Conservation (phyloP, 2,329 filamentous ascomycete genomes). For the Endoconidiophora laricicola region DNA sequence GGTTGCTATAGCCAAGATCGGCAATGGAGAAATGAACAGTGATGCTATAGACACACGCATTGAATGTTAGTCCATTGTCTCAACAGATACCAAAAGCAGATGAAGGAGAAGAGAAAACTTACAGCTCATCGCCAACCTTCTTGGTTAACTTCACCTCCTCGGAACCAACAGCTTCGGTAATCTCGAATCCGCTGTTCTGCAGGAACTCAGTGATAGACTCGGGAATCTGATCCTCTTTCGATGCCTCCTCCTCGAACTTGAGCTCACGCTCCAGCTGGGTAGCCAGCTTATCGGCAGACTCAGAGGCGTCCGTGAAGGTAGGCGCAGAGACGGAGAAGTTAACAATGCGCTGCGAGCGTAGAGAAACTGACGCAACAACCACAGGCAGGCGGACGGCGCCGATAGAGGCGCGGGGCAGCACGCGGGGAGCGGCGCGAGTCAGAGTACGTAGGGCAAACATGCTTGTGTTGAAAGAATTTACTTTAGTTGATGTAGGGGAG, state of each 20-base stretch:
- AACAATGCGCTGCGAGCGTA: slow-evolving; percentile 24
- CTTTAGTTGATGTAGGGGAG: too few species aligned
- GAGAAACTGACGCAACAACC: slow-evolving; percentile 16
- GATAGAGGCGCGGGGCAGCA: slow-evolving; percentile 21
- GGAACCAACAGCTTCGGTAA: slow-evolving; percentile 65
- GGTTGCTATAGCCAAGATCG: slow-evolving; percentile 54
- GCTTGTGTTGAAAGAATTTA: slow-evolving; percentile 18
- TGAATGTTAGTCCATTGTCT: slow-evolving; percentile 6
- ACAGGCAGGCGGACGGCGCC: slow-evolving; percentile 6
- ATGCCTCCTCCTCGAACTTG: slow-evolving; percentile 67
- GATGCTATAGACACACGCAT: slow-evolving; percentile 28
- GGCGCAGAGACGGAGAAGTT: slow-evolving; percentile 24
- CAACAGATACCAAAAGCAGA: slow-evolving; percentile 4
- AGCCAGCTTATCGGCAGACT: slow-evolving; percentile 34
- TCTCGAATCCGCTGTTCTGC: slow-evolving; percentile 68
- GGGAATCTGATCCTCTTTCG: slow-evolving; percentile 53
- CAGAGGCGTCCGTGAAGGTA: slow-evolving; percentile 54
- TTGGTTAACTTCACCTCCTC: slow-evolving; percentile 78
- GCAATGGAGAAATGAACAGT: slow-evolving; percentile 71
- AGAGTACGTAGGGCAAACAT: slow-evolving; percentile 57
- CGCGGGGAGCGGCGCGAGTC: slow-evolving; percentile 50
- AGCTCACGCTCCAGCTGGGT: slow-evolving; percentile 71
- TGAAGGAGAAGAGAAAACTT: slow-evolving; percentile 21
- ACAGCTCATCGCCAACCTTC: slow-evolving; percentile 79
- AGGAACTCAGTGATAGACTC: slow-evolving; percentile 75